phyloP scores from a whole-genome alignment of 1,284 basidiomycete genomes.

The Coriolopsis trogii region DNA sequence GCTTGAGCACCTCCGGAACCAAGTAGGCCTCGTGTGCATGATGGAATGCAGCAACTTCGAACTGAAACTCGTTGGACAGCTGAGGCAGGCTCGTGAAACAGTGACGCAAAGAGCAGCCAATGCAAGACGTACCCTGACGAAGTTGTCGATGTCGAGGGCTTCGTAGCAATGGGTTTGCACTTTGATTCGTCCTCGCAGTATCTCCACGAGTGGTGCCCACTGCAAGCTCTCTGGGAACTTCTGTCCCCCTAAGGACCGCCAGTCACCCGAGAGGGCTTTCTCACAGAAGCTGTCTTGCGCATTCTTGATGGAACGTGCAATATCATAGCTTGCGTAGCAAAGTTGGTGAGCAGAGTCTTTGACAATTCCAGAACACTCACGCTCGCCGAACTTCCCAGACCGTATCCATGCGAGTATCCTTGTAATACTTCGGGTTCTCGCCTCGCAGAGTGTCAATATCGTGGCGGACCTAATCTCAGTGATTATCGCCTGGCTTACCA shows the following conservation, averaged over 20 bases:
- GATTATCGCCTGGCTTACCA: conserved; percentile 24
- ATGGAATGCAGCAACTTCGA: conserved; percentile 55
- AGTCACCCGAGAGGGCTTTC: conserved; percentile 54
- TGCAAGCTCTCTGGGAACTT: conserved; percentile 77
- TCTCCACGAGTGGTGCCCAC: conserved; percentile 84
- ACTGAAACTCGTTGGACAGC: conserved; percentile 51
- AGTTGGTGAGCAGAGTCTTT: conserved; percentile 31
- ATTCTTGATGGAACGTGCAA: conserved; percentile 68
- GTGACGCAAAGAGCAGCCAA: neutral
- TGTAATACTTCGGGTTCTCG: conserved; percentile 31
- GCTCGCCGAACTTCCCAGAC: conserved; percentile 46
- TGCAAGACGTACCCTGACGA: conserved; percentile 52
- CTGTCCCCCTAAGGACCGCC: conserved; percentile 50
- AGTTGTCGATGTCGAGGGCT: conserved; percentile 76
- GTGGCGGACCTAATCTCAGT: neutral
- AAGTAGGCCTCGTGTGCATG: conserved; percentile 64
- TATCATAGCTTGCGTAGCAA: conserved; percentile 55
- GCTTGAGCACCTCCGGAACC: conserved; percentile 55
- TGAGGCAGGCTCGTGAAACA: conserved; percentile 8
- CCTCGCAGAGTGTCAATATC: conserved; percentile 24
- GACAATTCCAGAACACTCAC: conserved; percentile 15
- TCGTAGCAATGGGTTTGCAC: conserved; percentile 77
- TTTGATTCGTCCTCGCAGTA: conserved; percentile 76
- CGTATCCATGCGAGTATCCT: conserved; percentile 46
- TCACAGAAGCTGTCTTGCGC: conserved; percentile 75